A percentile compares a stretch with the other conserved stretches of the same genome.
phyloP scores from a whole-genome alignment of 768 basidiomycete species.

The Hericium alpestre region DNA sequence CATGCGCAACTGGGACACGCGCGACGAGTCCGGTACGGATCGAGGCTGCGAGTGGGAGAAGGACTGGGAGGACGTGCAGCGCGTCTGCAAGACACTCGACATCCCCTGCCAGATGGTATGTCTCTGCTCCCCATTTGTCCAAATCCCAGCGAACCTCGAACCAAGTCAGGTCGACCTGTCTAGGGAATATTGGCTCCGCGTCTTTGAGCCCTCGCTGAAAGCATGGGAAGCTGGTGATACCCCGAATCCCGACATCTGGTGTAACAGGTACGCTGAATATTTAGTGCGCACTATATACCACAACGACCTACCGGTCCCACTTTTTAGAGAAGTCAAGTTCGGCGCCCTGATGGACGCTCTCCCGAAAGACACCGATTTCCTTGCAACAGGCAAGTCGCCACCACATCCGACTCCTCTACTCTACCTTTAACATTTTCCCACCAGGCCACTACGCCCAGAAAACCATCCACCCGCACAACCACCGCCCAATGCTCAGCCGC shows the following conservation, averaged over 20 bases:
- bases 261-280: constrained; percentile 54
- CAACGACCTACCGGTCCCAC: not conserved
- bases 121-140: no score
- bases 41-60: constrained; percentile 93
- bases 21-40: constrained; percentile 70
- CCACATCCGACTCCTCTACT: not conserved
- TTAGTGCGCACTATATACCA: not conserved
- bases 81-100: constrained; percentile 62
- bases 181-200: constrained; percentile 80
- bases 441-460: constrained; percentile 83
- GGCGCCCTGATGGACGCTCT: constrained; percentile 67
- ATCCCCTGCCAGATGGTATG: constrained; percentile 66
- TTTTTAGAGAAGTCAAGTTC: constrained; percentile 77
- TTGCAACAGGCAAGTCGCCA: constrained; percentile 61
- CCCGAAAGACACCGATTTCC: constrained; percentile 39
- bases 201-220: constrained; percentile 78
- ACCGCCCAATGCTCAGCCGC: constrained; percentile 28
- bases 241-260: constrained; percentile 90
- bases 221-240: constrained; percentile 73
- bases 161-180: constrained; percentile 68
- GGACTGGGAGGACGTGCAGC: constrained; percentile 86
- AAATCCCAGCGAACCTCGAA: not conserved
- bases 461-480: constrained; percentile 22
- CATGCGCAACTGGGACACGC: constrained; percentile 94
- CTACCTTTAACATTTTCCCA: not conserved